Evolutionary conservation across 2,329 filamentous ascomycete genomes (phyloP).

Genomic region (Incumbomyces lentus): DNA sequence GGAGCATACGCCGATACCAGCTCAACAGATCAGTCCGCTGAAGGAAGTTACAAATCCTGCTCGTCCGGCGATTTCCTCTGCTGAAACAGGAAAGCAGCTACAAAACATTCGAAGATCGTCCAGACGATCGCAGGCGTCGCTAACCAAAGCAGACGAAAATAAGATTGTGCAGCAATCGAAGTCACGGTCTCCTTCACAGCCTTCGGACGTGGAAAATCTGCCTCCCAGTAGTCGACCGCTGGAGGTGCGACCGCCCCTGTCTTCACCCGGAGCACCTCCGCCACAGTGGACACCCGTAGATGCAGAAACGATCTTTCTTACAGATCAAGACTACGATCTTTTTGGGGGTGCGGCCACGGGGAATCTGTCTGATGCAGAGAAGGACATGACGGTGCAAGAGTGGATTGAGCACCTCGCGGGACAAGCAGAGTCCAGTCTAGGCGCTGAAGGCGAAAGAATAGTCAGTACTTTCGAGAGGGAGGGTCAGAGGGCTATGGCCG

Average conservation of each 20-base stretch:
- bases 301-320: constrained; percentile 58
- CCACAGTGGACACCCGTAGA: constrained; percentile 65
- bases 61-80: constrained; percentile 8
- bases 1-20: constrained; percentile 4
- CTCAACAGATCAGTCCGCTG: constrained; percentile 4
- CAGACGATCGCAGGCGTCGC: not conserved
- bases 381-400: constrained; percentile 83
- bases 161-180: not conserved
- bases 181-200: constrained; percentile 56
- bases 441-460: constrained; percentile 70
- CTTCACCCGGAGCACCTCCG: constrained; percentile 40
- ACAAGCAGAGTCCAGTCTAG: constrained; percentile 68
- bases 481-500: constrained; percentile 65
- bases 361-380: constrained; percentile 64
- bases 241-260: constrained; percentile 38
- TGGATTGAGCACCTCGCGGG: constrained; percentile 79
- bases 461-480: constrained; percentile 76
- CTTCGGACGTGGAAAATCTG: constrained; percentile 70
- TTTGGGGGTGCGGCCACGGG: constrained; percentile 33
- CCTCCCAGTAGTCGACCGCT: constrained; percentile 58
- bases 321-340: constrained; percentile 33
- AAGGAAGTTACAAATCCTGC: constrained; percentile 3
- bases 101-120: constrained; percentile 3
- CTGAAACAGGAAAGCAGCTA: constrained; percentile 1
- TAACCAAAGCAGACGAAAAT: constrained; percentile 10